A percentile compares a stretch with the other conserved stretches of the same genome.
Evolutionary conservation across 1,284 basidiomycete species (phyloP).

Genomic region (Veloboletus limbatus): DNA sequence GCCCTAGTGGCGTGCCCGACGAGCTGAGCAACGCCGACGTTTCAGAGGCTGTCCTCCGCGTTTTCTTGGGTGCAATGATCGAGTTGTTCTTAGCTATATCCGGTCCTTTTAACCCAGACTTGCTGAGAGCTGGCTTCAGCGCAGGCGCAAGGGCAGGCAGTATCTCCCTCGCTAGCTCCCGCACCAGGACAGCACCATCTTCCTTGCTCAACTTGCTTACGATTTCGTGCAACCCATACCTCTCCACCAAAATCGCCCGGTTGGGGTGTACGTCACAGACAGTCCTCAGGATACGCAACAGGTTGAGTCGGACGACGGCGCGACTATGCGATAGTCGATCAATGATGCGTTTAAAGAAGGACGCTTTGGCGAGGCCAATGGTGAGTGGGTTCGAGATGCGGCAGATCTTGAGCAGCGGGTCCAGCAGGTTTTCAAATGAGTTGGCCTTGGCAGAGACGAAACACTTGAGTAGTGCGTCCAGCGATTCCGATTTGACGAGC

Average conservation of each 20-base stretch:
- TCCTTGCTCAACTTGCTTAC: slow-evolving; percentile 77
- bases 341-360: slow-evolving; percentile 85
- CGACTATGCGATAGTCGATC: slow-evolving; percentile 82
- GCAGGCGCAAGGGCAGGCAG: slow-evolving; percentile 69
- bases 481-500: slow-evolving; percentile 64
- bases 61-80: slow-evolving; percentile 62
- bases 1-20: slow-evolving; percentile 20
- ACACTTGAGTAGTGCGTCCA: slow-evolving; percentile 76
- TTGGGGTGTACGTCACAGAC: slow-evolving; percentile 90
- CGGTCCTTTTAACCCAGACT: slow-evolving; percentile 33
- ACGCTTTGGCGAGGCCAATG: slow-evolving; percentile 73
- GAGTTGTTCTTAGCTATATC: slow-evolving; percentile 41
- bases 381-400: slow-evolving; percentile 77
- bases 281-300: slow-evolving; percentile 81
- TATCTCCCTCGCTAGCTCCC: slow-evolving; percentile 83
- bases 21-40: slow-evolving; percentile 41
- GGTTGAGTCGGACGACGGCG: slow-evolving; percentile 86
- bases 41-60: slow-evolving; percentile 68
- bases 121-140: slow-evolving; percentile 48
- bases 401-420: slow-evolving; percentile 88
- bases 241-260: slow-evolving; percentile 74
- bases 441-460: slow-evolving; percentile 88
- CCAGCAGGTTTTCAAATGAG: slow-evolving; percentile 93
- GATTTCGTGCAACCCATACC: slow-evolving; percentile 74
- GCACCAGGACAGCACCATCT: slow-evolving; percentile 87